Percentiles rank a stretch among this genome's conserved stretches.
These are phyloP conservation scores for Exophiala oligosperma DNA, from an alignment of 2,329 filamentous ascomycete species.

Conservation along the genomic window DNA sequence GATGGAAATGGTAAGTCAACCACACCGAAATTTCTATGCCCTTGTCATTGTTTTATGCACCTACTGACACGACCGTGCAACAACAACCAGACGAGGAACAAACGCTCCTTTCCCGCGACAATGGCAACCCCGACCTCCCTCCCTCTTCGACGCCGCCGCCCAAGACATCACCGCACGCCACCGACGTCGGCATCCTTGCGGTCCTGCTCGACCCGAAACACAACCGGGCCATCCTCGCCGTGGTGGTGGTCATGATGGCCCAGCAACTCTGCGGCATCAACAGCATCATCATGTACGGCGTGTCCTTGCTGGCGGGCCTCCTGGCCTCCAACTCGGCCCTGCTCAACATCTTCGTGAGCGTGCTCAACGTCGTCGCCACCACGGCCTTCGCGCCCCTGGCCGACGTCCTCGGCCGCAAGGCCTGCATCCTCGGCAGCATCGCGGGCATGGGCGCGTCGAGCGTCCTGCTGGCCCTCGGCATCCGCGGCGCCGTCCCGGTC, in stretches of 20 bases:
- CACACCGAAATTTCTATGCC: constrained; percentile 1
- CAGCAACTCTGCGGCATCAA: constrained; percentile 89
- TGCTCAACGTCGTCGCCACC: constrained; percentile 82
- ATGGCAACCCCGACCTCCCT: constrained; percentile 10
- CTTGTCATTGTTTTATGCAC: not conserved
- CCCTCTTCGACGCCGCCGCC: not conserved
- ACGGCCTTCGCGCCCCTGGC: constrained; percentile 78
- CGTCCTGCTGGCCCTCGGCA: constrained; percentile 75
- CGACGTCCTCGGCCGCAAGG: constrained; percentile 80
- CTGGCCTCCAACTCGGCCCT: constrained; percentile 78
- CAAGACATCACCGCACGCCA: not conserved
- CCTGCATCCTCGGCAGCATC: constrained; percentile 79
- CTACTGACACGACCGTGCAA: not conserved
- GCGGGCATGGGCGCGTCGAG: constrained; percentile 80
- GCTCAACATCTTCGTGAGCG: constrained; percentile 83
- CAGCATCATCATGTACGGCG: constrained; percentile 98
- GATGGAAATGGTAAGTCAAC: constrained; percentile 13
- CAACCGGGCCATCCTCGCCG: constrained; percentile 74
- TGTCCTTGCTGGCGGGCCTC: constrained; percentile 78
- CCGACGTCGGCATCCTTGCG: constrained; percentile 55
- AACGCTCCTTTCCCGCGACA: constrained; percentile 56
- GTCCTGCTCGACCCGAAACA: constrained; percentile 66
- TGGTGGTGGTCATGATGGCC: constrained; percentile 82
- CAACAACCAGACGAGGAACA: constrained; percentile 63
- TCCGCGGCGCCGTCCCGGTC: constrained; percentile 69